Base-by-base conservation (phyloP, 2,329 filamentous ascomycete genomes). In the Colletotrichum sublineola region DNA sequence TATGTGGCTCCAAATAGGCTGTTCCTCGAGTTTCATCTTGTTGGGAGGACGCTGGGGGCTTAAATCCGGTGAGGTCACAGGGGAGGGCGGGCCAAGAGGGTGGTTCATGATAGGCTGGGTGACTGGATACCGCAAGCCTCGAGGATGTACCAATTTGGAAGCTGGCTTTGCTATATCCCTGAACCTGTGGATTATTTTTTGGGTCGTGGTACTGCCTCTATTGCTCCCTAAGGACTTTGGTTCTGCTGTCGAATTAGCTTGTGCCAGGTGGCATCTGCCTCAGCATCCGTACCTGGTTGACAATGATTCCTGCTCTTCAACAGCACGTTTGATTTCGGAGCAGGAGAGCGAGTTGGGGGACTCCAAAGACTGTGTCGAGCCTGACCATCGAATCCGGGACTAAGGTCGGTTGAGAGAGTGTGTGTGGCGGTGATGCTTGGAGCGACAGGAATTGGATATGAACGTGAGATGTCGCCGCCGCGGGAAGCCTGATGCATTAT, bases 401-500 rank as follows among this genome's bases (percentile, higher is more conserved):
- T 20, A 44, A 64, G 57, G n/a, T 61, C 62, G 15, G 33, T 61
- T 7, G 63, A 63, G 31, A 69, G 56, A 20, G 56, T 40, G 48
- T 70, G 40, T 46, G 46, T 70, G 40, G 55, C 24, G 12, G 61
- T 48, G 29, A 61, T 55, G 18, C 53, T 55, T 24, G 62, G 40
- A 9, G 62, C 66, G 24, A 60, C n/a, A 15, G 53, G 69, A 20
- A 33, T 55, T 11, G 68, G 57, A n/a, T 42, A 20, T 14, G 69
- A 55, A 57, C 57, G 40, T 24, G 61, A 42, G 50, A 68, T 63
- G 40, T 61, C 64, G 50, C 15, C 61, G 61, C 61, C 56, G 48
- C 61, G 67, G 29, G 56, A 42, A 57, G 29, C 52, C 44, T 56
- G 64, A 57, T 71, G 55, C 67, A 71, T 69, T 24, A 12, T 53